These are phyloP conservation scores for Coemansia sp. DNA, from an alignment of 192 early-diverging fungal species.

Conservation along the genomic window DNA sequence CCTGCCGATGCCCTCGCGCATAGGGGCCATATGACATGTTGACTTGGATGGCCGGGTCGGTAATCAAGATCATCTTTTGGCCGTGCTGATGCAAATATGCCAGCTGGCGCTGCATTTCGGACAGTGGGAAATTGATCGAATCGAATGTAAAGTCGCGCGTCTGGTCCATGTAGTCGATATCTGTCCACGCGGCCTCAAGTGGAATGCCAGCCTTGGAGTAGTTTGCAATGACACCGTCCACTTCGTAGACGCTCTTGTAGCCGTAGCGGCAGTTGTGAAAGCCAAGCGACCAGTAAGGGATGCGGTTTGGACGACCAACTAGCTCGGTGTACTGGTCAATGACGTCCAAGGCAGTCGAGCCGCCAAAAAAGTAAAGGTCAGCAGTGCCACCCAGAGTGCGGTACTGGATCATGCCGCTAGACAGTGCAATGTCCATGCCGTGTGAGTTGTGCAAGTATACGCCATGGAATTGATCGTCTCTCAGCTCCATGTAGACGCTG, in stretches of 20 bases:
- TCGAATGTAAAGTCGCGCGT: slow-evolving; percentile 61
- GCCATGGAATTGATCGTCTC: slow-evolving; percentile 51
- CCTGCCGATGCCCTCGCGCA: slow-evolving; percentile 44
- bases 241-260: slow-evolving; percentile 53
- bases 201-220: slow-evolving; percentile 58
- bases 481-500: slow-evolving; percentile 61
- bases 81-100: slow-evolving; percentile 41
- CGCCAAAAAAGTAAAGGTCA: slow-evolving; percentile 63
- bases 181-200: slow-evolving; percentile 61
- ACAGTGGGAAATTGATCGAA: slow-evolving; percentile 51
- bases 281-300: slow-evolving; percentile 61
- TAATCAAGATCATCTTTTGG: slow-evolving; percentile 60
- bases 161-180: slow-evolving; percentile 70
- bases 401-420: slow-evolving; percentile 53
- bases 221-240: slow-evolving; percentile 53
- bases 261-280: slow-evolving; percentile 66
- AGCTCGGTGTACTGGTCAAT: slow-evolving; percentile 59
- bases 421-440: slow-evolving; percentile 62
- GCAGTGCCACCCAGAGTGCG: slow-evolving; percentile 61
- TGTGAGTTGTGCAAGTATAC: slow-evolving; percentile 60
- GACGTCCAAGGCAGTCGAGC: slow-evolving; percentile 44
- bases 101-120: slow-evolving; percentile 49
- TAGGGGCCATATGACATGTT: slow-evolving; percentile 52
- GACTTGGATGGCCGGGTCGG: slow-evolving; percentile 61
- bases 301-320: slow-evolving; percentile 58